Base-by-base conservation (phyloP, 768 basidiomycete genomes). In the Dentipellis fragilis region DNA sequence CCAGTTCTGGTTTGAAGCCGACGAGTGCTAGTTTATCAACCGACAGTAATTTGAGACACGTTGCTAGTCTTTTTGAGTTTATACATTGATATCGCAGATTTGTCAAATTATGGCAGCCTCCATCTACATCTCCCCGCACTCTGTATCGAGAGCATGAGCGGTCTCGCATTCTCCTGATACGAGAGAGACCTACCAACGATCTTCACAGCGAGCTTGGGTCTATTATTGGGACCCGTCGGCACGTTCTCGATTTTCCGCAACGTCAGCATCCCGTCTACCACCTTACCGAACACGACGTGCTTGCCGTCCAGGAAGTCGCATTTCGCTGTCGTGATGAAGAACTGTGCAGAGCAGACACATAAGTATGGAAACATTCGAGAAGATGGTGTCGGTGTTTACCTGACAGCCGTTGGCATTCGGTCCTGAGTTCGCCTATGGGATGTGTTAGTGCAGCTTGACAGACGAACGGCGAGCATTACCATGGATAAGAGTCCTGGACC, bases 231-330 rank as follows among this genome's bases (percentile, higher is more conserved):
- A 1, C 91, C 92, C 0, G 93, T 97, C 9, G 93, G 81, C 0
- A 97, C 92, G 60, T 93, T 91, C 72, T 99, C 96, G 55, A 99
- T 90, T 69, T 97, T 98, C 60, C 95, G 79, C 51, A 99, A 75
- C 3, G 93, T 95, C 57, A 99, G 80, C 87, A 98, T 90, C 22
- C 92, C 92, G 56, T 96, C 91, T 59, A 90, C 80, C 37, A 95
- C 88, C 61, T 79, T 84, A 6, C 93, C 93, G 63, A 96, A 96
- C 1, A 94, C 92, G 62, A 93, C 87, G 66, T 95, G 93, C 68
- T 94, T 92, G 61, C 84, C 90, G 66, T 99, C 94, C 46, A 99
- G 80, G 71, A 98, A 98, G 59, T 94, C 91, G 60, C 94, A 95
- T 62, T 89, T 87, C 9, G 84, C 90, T 1, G 91, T 93, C 0